Percentiles rank a stretch among this genome's conserved stretches.
Conservation (phyloP, 2,329 filamentous ascomycete species). For the Xylariaceae sp. region DNA sequence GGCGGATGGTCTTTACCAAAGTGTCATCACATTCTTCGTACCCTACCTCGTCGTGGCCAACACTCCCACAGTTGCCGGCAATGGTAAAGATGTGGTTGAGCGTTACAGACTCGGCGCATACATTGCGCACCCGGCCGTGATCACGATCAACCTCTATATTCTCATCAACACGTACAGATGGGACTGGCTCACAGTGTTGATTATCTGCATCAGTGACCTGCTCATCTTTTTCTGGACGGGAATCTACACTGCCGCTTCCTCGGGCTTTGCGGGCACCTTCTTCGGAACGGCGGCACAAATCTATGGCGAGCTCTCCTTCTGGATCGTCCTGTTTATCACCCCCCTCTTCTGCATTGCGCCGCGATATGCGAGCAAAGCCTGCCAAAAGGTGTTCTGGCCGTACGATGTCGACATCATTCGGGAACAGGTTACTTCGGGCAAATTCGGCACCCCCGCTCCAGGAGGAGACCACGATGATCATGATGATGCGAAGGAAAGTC, state of each 20-base stretch:
- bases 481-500: slow-evolving; percentile 34
- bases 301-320: slow-evolving; percentile 78
- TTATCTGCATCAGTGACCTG: slow-evolving; percentile 75
- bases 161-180: slow-evolving; percentile 94
- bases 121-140: slow-evolving; percentile 74
- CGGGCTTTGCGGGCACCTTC: slow-evolving; percentile 49
- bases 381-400: slow-evolving; percentile 92
- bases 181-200: slow-evolving; percentile 91
- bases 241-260: slow-evolving; percentile 56
- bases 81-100: slow-evolving; percentile 71
- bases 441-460: slow-evolving; percentile 58
- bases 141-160: slow-evolving; percentile 91
- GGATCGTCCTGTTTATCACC: slow-evolving; percentile 75
- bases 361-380: slow-evolving; percentile 75
- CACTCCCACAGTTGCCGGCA: slow-evolving; percentile 63
- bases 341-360: slow-evolving; percentile 80
- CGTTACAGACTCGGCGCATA: slow-evolving; percentile 81
- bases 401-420: slow-evolving; percentile 93
- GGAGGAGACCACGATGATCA: slow-evolving; percentile 32
- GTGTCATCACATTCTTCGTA: slow-evolving; percentile 87
- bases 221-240: slow-evolving; percentile 96
- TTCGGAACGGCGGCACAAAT: slow-evolving; percentile 74
- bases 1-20: slow-evolving; percentile 91
- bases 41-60: slow-evolving; percentile 73
- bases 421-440: slow-evolving; percentile 79